A percentile compares a stretch with the other conserved stretches of the same genome.
Conservation (phyloP, 805 yeast genomes). For the Barnettozyma sucrosica region DNA sequence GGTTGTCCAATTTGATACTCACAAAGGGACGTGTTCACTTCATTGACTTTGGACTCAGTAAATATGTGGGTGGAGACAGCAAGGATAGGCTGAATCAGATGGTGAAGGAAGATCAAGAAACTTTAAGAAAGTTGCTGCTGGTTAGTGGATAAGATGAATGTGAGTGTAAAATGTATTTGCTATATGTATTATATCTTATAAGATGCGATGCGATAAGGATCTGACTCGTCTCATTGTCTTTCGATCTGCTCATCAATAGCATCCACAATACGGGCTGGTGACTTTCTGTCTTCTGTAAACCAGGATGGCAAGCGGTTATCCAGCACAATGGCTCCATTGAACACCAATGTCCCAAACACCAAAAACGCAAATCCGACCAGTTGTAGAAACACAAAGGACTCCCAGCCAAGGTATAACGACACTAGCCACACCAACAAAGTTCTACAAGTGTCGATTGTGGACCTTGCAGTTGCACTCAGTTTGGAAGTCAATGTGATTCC, state of each 20-base stretch:
- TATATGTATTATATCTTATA: no score
- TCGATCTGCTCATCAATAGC: slow-evolving; percentile 38
- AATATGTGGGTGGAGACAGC: no score
- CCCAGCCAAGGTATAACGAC: slow-evolving; percentile 72
- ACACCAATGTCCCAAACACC: slow-evolving; percentile 67
- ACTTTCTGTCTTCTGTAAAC: slow-evolving; percentile 31
- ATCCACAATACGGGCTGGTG: slow-evolving; percentile 27
- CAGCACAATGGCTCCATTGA: slow-evolving; percentile 62
- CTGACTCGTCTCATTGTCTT: slow-evolving; percentile 22
- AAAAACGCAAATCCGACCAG: slow-evolving; percentile 55
- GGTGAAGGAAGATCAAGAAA: no score
- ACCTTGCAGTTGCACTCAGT: slow-evolving; percentile 70
- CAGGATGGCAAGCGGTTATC: slow-evolving; percentile 44
- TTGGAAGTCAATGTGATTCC: slow-evolving; percentile 64
- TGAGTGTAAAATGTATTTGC: neutral
- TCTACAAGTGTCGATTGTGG: slow-evolving; percentile 74
- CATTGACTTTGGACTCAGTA: no score
- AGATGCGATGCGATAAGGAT: no score
- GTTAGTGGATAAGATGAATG: neutral
- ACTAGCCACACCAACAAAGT: slow-evolving; percentile 72
- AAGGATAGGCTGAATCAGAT: no score
- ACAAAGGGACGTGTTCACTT: no score
- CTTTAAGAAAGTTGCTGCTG: no score
- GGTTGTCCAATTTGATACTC: no score
- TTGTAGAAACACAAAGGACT: slow-evolving; percentile 56